Evolutionary conservation across 441 rosid genomes (phyloP), one percentile per base, ranked within the genome.

Genomic region (Populus tomentosa): DNA sequence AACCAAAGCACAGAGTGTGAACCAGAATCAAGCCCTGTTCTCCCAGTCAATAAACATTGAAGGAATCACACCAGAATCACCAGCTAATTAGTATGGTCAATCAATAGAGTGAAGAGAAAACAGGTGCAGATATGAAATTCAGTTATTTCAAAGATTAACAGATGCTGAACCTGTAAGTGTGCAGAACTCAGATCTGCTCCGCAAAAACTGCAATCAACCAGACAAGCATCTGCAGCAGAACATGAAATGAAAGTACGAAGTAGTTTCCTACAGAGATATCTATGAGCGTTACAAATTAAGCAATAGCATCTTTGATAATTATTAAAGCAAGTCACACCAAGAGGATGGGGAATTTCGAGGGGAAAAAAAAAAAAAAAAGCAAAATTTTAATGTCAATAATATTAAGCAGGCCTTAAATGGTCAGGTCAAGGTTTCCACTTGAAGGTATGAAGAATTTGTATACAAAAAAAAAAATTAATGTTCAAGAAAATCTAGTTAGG

Each of bases 101-200:
- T 24, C 13, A 32, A 64, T 32, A 42, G 4, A 69, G 11, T 69
- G 63, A 73, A 67, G 40, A 77, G 71, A 40, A 78, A 75, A 46
- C 10, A 53, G 59, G 63, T 20, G 28, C 67, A 68, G 69, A 28
- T 16, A 42, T 21, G 20, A 40, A 68, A 11, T 67, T 10, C 13
- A 50, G 28, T 63, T 6, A 0, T 5, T 36, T 80, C 7, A 68
- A 21, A 28, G 18, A 62, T 23, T n/a, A 30, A 63, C 32, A 72
- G 30, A 79, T n/a, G 42, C 46, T 30, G 16, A 53, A 95, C 99
- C 97, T 93, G 97, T 74, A 95, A 89, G 83, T 94, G 99, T 74
- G 98, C 98, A 79, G 92, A 83, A 14, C 94, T 93, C 75, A 93
- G 87, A 84, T 94, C 92, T 70, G 98, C 97, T 75, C 94, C 99